Percentiles rank a stretch among this genome's conserved stretches.
These are phyloP conservation scores for Pyrus betulifolia DNA, from an alignment of 306 rosid species.

Conservation along the genomic window DNA sequence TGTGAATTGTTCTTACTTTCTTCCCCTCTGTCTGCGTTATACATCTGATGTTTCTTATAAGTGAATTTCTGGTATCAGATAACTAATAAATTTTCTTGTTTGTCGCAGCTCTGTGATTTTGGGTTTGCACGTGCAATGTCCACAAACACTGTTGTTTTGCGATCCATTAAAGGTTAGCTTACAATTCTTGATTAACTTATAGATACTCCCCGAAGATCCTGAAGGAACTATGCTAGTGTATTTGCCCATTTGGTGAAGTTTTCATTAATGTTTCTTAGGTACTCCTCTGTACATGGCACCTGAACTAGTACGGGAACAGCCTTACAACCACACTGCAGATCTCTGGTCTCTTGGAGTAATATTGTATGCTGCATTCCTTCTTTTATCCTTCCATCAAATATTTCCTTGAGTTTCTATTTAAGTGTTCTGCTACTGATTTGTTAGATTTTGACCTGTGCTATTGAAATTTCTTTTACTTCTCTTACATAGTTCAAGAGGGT, in stretches of 20 bases:
- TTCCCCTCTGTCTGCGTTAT: background rate
- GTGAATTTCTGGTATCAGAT: background rate
- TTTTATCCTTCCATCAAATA: background rate
- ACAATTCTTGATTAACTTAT: conserved; percentile 6
- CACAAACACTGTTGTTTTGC: conserved; percentile 88
- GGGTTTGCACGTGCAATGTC: conserved; percentile 99
- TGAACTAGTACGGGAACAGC: conserved; percentile 92
- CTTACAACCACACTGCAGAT: conserved; percentile 94
- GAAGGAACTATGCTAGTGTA: background rate
- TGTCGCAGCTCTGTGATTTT: conserved; percentile 87
- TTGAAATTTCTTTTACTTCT: conserved; percentile 6
- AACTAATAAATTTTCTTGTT: conserved; percentile 7
- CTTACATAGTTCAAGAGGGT: background rate
- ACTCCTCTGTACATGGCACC: conserved; percentile 99
- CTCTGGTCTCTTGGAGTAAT: conserved; percentile 98
- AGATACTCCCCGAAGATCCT: background rate
- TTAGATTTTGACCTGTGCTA: conserved; percentile 1
- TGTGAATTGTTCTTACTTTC: background rate
- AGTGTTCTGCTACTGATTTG: background rate
- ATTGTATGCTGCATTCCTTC: conserved; percentile 45
- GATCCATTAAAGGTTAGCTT: conserved; percentile 85
- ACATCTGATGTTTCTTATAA: background rate
- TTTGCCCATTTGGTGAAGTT: background rate
- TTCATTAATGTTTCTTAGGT: conserved; percentile 36
- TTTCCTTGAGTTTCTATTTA: conserved; percentile 14